Evolutionary conservation across 345 rosid genomes (phyloP), one percentile per base, ranked within the genome.

Genomic region (Cardamine occulta): DNA sequence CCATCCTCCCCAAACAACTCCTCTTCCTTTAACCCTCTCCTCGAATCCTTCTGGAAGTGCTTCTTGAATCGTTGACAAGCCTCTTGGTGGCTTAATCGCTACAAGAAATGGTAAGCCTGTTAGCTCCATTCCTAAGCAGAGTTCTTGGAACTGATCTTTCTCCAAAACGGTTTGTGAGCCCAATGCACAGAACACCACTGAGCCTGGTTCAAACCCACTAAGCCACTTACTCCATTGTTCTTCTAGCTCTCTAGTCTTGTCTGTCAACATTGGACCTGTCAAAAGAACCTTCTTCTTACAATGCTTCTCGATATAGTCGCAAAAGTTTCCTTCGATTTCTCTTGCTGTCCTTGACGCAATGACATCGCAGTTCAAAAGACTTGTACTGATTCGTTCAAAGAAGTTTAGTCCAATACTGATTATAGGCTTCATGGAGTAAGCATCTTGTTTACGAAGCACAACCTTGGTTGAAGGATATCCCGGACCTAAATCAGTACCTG

Each of bases 391-490:
- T 60, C 64, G n/a, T 35, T 60, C 47, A 0, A 35, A 35, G 17
- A 60, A 35, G 64, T 35, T 35, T 18, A 8, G 28, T 35, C 28
- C 47, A 1, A 2, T 3, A 34, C 21, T 15, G 29, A 11, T 18
- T 5, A 21, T 12, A 42, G 62, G 74, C 8, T 39, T 32, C 19
- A n/a, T 9, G 11, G 49, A 4, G 34, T 63, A 32, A 17, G 42
- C 74, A 63, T 72, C 78, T 23, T 73, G 37, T n/a, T 28, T 9
- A 18, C 32, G 45, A 32, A 85, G 55, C 14, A 81, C 72, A 0
- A 84, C 77, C 1, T 71, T 63, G 1, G 80, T 39, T 0, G 93
- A 88, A 1, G 97, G 89, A 74, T 88, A 91, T 7, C 86, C 93
- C 0, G 61, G 10, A 0, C 59, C 77, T 37, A 82, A 29, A 54